Evolutionary conservation across 2,329 filamentous ascomycete genomes (phyloP).

Genomic region (Hypomyces perniciosus): DNA sequence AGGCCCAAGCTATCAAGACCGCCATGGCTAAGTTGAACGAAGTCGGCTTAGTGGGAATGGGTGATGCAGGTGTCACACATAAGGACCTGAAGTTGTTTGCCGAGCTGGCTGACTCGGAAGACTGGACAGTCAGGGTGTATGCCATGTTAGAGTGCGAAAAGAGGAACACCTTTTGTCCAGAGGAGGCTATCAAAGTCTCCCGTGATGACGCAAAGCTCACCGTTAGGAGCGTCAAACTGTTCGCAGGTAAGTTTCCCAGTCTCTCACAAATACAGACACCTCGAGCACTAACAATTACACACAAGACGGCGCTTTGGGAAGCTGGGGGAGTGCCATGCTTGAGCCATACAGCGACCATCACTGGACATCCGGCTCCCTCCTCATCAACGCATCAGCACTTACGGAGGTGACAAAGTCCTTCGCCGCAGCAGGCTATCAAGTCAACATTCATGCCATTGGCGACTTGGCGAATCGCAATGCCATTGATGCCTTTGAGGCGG

Average conservation of each 20-base stretch:
- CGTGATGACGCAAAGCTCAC: constrained; percentile 45
- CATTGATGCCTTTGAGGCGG: constrained; percentile 55
- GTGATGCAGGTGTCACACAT: constrained; percentile 59
- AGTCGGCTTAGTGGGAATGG: constrained; percentile 61
- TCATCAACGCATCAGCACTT: constrained; percentile 58
- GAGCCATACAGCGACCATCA: constrained; percentile 62
- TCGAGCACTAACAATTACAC: constrained; percentile 3
- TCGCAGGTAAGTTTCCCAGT: constrained; percentile 46
- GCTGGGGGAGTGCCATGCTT: constrained; percentile 67
- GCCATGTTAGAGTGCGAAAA: constrained; percentile 62
- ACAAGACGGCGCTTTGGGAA: constrained; percentile 61
- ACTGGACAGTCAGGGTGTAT: constrained; percentile 59
- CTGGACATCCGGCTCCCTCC: constrained; percentile 55
- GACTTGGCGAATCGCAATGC: constrained; percentile 62
- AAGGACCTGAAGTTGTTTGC: constrained; percentile 49
- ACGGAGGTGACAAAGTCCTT: constrained; percentile 49
- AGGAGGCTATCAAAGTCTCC: constrained; percentile 39
- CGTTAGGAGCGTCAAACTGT: constrained; percentile 62
- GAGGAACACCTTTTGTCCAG: constrained; percentile 58
- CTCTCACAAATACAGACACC: not conserved
- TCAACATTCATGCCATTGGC: constrained; percentile 68
- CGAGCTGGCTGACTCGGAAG: constrained; percentile 40
- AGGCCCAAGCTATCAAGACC: constrained; percentile 47
- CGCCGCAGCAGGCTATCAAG: constrained; percentile 57
- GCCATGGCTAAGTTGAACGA: constrained; percentile 59